Evolutionary conservation across 192 early-diverging fungal genomes (phyloP).

Genomic region (Backusella tarrabulga): DNA sequence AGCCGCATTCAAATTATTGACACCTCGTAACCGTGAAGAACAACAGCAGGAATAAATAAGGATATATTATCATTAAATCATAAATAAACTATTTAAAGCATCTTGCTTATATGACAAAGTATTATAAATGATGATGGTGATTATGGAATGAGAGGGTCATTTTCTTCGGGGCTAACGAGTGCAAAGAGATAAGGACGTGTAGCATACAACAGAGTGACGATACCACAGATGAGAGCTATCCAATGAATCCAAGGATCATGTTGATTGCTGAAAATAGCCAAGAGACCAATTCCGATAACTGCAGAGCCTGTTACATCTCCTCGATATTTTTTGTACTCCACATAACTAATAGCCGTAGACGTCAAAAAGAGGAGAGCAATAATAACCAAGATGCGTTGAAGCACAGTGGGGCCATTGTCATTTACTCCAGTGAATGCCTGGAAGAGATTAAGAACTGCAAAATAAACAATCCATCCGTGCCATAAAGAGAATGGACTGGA

Average conservation of each 20-base stretch:
- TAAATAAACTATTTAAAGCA: not conserved
- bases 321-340: conserved; percentile 52
- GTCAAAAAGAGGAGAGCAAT: conserved; percentile 51
- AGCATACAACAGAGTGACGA: conserved; percentile 42
- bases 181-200: conserved; percentile 38
- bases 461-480: conserved; percentile 63
- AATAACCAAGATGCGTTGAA: conserved; percentile 46
- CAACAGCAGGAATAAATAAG: not conserved
- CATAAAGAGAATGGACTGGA: conserved; percentile 61
- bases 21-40: not conserved
- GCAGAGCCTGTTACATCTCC: conserved; percentile 64
- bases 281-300: conserved; percentile 56
- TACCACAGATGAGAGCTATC: conserved; percentile 42
- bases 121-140: too few species aligned
- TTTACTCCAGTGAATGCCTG: conserved; percentile 48
- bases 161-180: conserved; percentile 35
- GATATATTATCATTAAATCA: not conserved
- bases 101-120: not conserved
- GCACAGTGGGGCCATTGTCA: conserved; percentile 38
- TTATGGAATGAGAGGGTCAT: conserved; percentile 50
- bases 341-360: conserved; percentile 59
- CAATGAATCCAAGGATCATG: conserved; percentile 47
- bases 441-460: conserved; percentile 57
- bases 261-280: conserved; percentile 49
- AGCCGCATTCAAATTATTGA: conserved; percentile 12